Percentiles rank a stretch among this genome's conserved stretches.
phyloP scores from a whole-genome alignment of 1,139 yeast genomes.

The Petasospora rhodanensis region DNA sequence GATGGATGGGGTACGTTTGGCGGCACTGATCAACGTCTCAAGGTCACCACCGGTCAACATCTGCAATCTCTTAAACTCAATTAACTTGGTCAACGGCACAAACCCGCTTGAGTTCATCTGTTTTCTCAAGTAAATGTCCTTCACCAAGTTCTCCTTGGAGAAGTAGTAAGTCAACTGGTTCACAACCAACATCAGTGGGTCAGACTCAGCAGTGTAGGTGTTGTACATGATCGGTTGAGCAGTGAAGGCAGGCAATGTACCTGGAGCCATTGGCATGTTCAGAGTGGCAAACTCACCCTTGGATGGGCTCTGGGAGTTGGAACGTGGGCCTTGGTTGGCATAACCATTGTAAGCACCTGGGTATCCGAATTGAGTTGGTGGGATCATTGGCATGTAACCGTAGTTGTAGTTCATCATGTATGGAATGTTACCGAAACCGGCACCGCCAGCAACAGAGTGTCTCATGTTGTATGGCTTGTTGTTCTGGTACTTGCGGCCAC shows the following conservation, averaged over 20 bases:
- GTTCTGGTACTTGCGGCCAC: conserved; percentile 10
- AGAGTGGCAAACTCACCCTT: conserved; percentile 9
- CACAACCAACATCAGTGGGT: conserved; percentile 6
- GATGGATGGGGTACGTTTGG: conserved; percentile 33
- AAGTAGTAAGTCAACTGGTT: conserved; percentile 59
- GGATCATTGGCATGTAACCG: conserved; percentile 9
- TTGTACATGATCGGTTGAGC: conserved; percentile 9
- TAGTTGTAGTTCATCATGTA: conserved; percentile 13
- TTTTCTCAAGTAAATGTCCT: conserved; percentile 71
- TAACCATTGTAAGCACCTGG: conserved; percentile 3
- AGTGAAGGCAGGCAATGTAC: conserved; percentile 8
- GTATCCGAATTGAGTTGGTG: conserved; percentile 9
- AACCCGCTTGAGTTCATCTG: conserved; percentile 68
- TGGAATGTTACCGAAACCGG: conserved; percentile 11
- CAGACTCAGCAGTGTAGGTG: conserved; percentile 7
- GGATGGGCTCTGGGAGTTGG: conserved; percentile 18
- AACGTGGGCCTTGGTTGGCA: conserved; percentile 14
- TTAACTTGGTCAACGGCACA: conserved; percentile 45
- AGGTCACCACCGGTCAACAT: conserved; percentile 49
- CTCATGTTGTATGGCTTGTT: conserved; percentile 16
- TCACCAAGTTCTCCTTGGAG: conserved; percentile 72
- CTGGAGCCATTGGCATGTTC: conserved; percentile 4
- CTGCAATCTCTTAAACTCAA: conserved; percentile 70
- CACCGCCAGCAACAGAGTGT: conserved; percentile 20
- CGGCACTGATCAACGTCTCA: conserved; percentile 35